Evolutionary conservation across 2,329 filamentous ascomycete species (phyloP).

Genomic region (Nothophaeocryptopus gaeumannii): DNA sequence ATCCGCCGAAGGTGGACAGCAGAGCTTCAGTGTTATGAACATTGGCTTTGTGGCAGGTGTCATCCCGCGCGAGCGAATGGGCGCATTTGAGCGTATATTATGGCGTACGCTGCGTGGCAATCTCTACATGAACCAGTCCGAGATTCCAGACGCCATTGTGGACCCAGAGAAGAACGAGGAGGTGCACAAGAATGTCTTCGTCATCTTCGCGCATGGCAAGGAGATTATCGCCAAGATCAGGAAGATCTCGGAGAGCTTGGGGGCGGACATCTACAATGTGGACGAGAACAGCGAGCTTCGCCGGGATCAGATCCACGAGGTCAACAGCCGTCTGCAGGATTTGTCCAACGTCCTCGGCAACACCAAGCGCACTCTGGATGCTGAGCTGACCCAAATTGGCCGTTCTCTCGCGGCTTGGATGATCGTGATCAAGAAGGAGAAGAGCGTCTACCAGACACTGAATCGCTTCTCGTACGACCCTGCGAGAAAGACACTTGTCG

Average conservation of each 20-base stretch:
- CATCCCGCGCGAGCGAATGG: constrained; percentile 87
- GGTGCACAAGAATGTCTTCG: constrained; percentile 95
- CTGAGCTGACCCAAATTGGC: constrained; percentile 89
- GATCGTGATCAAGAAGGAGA: constrained; percentile 96
- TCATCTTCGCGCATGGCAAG: constrained; percentile 98
- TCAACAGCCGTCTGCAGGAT: constrained; percentile 89
- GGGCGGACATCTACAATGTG: constrained; percentile 91
- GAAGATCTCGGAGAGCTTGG: constrained; percentile 97
- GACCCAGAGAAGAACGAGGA: constrained; percentile 91
- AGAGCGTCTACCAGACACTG: constrained; percentile 91
- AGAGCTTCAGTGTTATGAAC: constrained; percentile 86
- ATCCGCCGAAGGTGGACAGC: constrained; percentile 28
- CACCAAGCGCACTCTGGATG: constrained; percentile 90
- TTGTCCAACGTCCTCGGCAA: constrained; percentile 89
- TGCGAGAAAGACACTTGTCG: constrained; percentile 91
- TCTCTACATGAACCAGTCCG: constrained; percentile 99
- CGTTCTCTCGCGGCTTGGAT: constrained; percentile 94
- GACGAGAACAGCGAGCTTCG: constrained; percentile 96
- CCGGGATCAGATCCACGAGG: constrained; percentile 93
- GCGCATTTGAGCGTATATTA: constrained; percentile 92
- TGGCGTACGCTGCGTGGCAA: constrained; percentile 97
- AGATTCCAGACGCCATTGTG: constrained; percentile 89
- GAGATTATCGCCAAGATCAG: constrained; percentile 98
- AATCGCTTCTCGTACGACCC: constrained; percentile 97
- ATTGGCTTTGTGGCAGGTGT: constrained; percentile 98